phyloP scores from a whole-genome alignment of 176 grass and related monocot species.

The Triticum dicoccoides region DNA sequence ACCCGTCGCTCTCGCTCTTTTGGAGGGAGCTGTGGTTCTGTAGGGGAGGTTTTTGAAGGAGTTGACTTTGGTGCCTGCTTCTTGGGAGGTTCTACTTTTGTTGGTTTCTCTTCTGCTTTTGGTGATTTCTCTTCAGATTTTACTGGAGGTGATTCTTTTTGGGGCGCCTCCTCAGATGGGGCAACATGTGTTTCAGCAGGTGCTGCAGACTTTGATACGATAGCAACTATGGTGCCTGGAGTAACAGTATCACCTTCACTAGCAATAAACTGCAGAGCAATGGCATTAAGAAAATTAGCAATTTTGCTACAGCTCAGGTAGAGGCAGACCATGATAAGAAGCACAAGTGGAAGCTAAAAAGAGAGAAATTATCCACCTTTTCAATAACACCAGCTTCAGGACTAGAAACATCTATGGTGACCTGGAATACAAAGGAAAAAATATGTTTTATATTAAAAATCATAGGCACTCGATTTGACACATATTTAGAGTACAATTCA shows the following conservation, averaged over 20 bases:
- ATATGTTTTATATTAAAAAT: not conserved
- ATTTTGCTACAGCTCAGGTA: not conserved
- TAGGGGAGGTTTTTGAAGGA: slow-evolving; percentile 55
- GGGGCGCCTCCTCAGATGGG: slow-evolving; percentile 75
- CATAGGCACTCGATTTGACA: not conserved
- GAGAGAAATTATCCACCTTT: slow-evolving; percentile 51
- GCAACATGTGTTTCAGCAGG: slow-evolving; percentile 86
- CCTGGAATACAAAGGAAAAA: slow-evolving; percentile 42
- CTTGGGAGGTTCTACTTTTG: slow-evolving; percentile 51
- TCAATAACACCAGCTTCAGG: slow-evolving; percentile 83
- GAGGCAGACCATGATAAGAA: not conserved
- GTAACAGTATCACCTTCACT: slow-evolving; percentile 96
- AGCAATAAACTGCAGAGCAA: slow-evolving; percentile 57
- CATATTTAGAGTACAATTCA: not conserved
- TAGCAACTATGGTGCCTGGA: slow-evolving; percentile 87
- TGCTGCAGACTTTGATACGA: slow-evolving; percentile 88
- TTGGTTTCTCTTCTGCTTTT: slow-evolving; percentile 47
- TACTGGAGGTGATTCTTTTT: slow-evolving; percentile 53
- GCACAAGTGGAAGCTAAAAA: slow-evolving; percentile 9
- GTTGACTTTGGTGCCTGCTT: slow-evolving; percentile 46
- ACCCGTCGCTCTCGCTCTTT: slow-evolving; percentile 94
- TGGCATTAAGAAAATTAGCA: slow-evolving; percentile 10
- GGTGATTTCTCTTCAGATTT: slow-evolving; percentile 40
- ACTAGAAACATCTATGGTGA: slow-evolving; percentile 92
- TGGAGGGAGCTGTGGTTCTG: slow-evolving; percentile 93